Conservation (phyloP, 352 stramenopile species). For the Salisapilia sapeloensis region DNA sequence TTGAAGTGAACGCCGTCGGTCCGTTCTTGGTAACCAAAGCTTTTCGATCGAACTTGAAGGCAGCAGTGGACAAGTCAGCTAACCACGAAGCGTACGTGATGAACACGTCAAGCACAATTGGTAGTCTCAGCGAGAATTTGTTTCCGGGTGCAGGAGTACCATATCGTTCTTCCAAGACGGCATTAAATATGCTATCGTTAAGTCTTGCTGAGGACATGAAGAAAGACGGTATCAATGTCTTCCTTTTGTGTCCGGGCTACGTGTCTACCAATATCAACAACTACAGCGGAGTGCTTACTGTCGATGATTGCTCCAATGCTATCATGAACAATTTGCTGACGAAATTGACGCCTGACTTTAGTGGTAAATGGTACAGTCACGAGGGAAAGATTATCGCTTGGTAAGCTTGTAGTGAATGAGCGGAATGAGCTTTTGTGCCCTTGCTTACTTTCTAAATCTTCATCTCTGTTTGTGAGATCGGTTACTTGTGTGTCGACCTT, state of each 20-base stretch:
- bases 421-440: too few species aligned
- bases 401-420: too few species aligned
- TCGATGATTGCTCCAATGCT: too few species aligned
- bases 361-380: too few species aligned
- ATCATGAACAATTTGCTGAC: too few species aligned
- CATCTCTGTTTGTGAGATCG: too few species aligned
- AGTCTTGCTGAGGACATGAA: conserved; percentile 31
- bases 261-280: conserved; percentile 39
- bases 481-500: too few species aligned
- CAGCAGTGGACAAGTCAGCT: conserved; percentile 9
- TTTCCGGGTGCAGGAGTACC: conserved; percentile 44
- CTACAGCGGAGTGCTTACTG: too few species aligned
- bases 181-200: conserved; percentile 62
- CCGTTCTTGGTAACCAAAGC: conserved; percentile 41
- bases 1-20: conserved; percentile 62
- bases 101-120: conserved; percentile 37
- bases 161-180: conserved; percentile 67
- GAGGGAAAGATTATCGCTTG: too few species aligned
- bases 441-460: too few species aligned
- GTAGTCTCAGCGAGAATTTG: conserved; percentile 31
- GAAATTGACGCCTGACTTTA: too few species aligned
- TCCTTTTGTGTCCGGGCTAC: conserved; percentile 42
- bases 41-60: conserved; percentile 28
- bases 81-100: conserved; percentile 24
- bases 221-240: conserved; percentile 25